Evolutionary conservation across 805 yeast species (phyloP).

Genomic region (Sugiyamaella mastotermitis): DNA sequence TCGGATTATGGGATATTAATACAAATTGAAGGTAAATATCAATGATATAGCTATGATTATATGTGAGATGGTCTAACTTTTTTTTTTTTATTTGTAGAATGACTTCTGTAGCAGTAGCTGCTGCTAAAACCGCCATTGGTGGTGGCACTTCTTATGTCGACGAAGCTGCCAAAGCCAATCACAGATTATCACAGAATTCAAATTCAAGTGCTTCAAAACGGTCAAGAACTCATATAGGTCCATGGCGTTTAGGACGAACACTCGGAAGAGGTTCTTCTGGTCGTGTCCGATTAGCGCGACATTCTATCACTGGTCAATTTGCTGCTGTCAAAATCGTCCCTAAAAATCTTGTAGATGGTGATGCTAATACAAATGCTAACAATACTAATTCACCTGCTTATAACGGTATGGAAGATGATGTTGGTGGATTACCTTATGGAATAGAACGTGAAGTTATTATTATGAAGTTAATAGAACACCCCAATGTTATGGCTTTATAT

Average conservation of each 20-base stretch:
- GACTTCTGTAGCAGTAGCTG: constrained; percentile 17
- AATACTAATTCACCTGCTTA: not conserved
- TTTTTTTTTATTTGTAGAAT: no score
- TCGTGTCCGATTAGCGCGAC: constrained; percentile 86
- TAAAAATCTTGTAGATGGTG: constrained; percentile 58
- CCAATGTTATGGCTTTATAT: constrained; percentile 85
- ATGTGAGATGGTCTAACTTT: no score
- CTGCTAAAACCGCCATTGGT: constrained; percentile 10
- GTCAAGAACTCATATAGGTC: constrained; percentile 68
- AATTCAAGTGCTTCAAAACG: constrained; percentile 35
- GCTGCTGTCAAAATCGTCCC: constrained; percentile 98
- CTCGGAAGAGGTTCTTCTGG: constrained; percentile 97
- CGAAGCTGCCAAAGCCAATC: constrained; percentile 9
- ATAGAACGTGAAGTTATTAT: constrained; percentile 96
- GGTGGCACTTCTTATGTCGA: constrained; percentile 1
- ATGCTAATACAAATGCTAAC: not conserved
- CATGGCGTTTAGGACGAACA: constrained; percentile 95
- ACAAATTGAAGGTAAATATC: no score
- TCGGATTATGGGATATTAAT: no score
- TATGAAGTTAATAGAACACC: constrained; percentile 91
- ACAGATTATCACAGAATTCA: constrained; percentile 38
- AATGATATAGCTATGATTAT: no score
- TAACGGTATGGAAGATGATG: constrained; percentile 27
- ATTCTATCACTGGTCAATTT: constrained; percentile 72
- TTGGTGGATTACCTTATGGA: constrained; percentile 81